Evolutionary conservation across 2,329 filamentous ascomycete genomes (phyloP).

Genomic region (Trichoderma sp.): DNA sequence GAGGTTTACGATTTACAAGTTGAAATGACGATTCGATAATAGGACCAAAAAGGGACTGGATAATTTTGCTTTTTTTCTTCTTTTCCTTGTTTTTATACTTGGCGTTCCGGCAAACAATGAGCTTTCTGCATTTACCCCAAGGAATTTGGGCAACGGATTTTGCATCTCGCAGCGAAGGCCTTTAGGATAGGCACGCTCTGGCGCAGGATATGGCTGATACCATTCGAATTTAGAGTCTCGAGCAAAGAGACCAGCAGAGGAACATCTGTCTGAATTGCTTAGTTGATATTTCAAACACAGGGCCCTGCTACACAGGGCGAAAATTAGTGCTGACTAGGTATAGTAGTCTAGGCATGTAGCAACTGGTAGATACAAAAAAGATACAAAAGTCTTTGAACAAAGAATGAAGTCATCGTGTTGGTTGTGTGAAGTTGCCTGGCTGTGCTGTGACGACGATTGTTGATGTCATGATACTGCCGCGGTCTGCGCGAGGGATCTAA

Average conservation of each 20-base stretch:
- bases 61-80: conserved; percentile 18
- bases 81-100: neutral
- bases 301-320: conserved; percentile 1
- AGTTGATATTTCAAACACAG: conserved; percentile 2
- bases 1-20: conserved; percentile 19
- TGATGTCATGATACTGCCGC: neutral
- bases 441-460: neutral
- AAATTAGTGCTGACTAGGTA: neutral
- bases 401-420: neutral
- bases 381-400: neutral
- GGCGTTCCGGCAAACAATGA: conserved; percentile 20
- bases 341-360: neutral
- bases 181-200: conserved; percentile 21
- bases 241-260: conserved; percentile 16
- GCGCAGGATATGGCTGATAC: conserved; percentile 26
- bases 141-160: conserved; percentile 23
- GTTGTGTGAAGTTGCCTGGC: neutral
- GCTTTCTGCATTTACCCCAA: conserved; percentile 23
- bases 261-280: conserved; percentile 12
- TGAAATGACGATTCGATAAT: conserved; percentile 20
- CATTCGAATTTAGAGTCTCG: conserved; percentile 22
- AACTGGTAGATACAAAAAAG: conserved; percentile 5
- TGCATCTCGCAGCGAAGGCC: conserved; percentile 23
- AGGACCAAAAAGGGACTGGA: conserved; percentile 20
- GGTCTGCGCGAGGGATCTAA: neutral